Evolutionary conservation across 768 basidiomycete species (phyloP).

Genomic region (Lentinus tigrinus): DNA sequence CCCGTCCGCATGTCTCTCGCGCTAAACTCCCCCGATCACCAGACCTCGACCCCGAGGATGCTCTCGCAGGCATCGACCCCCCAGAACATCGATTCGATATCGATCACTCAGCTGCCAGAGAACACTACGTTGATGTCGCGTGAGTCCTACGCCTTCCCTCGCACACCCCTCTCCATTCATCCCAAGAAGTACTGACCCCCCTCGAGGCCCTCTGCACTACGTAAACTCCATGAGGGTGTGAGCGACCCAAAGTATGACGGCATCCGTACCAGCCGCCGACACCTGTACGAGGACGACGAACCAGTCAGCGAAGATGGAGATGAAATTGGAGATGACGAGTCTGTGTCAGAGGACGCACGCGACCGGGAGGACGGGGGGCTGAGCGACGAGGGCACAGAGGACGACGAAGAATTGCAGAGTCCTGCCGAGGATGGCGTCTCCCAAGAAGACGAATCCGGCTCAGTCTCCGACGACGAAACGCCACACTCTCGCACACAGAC

Average conservation of each 20-base stretch:
- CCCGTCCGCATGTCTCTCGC: slow-evolving; percentile 10
- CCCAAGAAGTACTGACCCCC: neutral
- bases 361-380: slow-evolving; percentile 6
- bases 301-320: slow-evolving; percentile 22
- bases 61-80: slow-evolving; percentile 44
- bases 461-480: neutral
- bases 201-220: slow-evolving; percentile 64
- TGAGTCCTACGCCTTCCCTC: slow-evolving; percentile 37
- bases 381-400: slow-evolving; percentile 7
- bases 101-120: slow-evolving; percentile 43
- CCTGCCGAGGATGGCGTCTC: slow-evolving; percentile 21
- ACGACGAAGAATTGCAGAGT: slow-evolving; percentile 18
- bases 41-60: slow-evolving; percentile 80
- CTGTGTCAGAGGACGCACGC: slow-evolving; percentile 11
- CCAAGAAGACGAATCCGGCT: slow-evolving; percentile 20
- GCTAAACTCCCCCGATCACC: slow-evolving; percentile 14
- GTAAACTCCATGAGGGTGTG: slow-evolving; percentile 62
- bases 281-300: slow-evolving; percentile 42
- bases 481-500: neutral
- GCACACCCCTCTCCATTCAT: neutral
- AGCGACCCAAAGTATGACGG: slow-evolving; percentile 81
- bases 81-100: slow-evolving; percentile 38
- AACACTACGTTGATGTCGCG: slow-evolving; percentile 89
- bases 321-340: slow-evolving; percentile 25
- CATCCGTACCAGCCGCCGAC: slow-evolving; percentile 58